Evolutionary conservation across 2,329 filamentous ascomycete genomes (phyloP), one percentile per base, ranked within the genome.

Genomic region (Epichloe typhina): DNA sequence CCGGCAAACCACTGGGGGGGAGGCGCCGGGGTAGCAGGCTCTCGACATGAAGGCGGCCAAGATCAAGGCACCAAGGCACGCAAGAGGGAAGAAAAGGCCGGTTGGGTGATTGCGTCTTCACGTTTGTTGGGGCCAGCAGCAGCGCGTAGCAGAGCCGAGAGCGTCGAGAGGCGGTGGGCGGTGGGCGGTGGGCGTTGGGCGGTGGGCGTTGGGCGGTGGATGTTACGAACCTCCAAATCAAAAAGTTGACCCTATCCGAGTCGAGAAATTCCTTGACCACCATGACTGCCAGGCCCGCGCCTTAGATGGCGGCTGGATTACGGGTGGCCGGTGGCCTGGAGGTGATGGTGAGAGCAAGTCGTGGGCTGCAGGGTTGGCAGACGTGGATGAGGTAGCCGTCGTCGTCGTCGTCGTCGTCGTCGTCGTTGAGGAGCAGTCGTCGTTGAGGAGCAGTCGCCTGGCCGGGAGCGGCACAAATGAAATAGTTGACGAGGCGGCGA

Each of bases 161-260:
- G 17, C 12, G 15, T 9, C 23, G 47, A 31, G 49, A 13, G 17
- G 11, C 13, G 6, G 15, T 15, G n/a, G 36, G 56, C 49, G 54
- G 55, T 50, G 49, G 48, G 54, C 26, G 7, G 7, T 3, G 54
- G 53, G 57, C 59, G 40, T 19, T 3, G 54, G 53, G 57, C 59
- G 40, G 31, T 8, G 40, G 40, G 57, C 59, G 40, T 19, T 3
- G 54, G 53, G 57, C 59, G 40, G 31, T 8, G 40, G 40, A 4
- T 31, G 31, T 57, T 61, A 76, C 80, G 68, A 73, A 84, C 80
- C 79, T 82, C 80, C 80, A 84, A 65, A 84, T 74, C 66, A 84
- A 74, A 73, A 79, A 83, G 72, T 83, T 84, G 74, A 83, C 72
- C 72, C 77, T 74, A 67, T 83, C 75, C 58, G 78, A 82, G 73